Evolutionary conservation across 108 stramenopile genomes (phyloP).

Genomic region (Cylindrotheca fusiformis): DNA sequence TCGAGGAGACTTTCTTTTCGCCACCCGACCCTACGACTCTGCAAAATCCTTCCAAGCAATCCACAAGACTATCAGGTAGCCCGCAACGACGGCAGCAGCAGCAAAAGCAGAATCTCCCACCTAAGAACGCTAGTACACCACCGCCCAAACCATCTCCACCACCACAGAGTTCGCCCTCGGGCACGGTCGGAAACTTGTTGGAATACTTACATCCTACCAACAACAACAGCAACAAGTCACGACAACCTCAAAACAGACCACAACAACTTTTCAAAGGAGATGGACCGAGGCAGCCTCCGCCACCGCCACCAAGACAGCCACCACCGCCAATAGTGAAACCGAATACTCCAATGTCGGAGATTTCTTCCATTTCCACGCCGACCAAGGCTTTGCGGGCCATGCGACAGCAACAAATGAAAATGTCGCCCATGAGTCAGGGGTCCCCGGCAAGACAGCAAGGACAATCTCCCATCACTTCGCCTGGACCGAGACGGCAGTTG

Average conservation of each 20-base stretch:
- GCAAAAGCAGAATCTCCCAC: not conserved
- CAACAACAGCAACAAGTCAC: too few relatives aligned
- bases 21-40: too few relatives aligned
- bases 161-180: too few relatives aligned
- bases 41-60: not conserved
- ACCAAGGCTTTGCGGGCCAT: too few relatives aligned
- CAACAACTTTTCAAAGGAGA: too few relatives aligned
- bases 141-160: not conserved
- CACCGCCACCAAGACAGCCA: too few relatives aligned
- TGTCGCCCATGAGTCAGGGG: not conserved
- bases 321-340: too few relatives aligned
- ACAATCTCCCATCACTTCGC: not conserved
- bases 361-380: too few relatives aligned
- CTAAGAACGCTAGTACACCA: not conserved
- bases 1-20: not conserved
- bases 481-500: constrained; percentile 1
- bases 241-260: too few relatives aligned
- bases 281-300: too few relatives aligned
- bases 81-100: not conserved
- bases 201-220: not conserved
- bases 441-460: not conserved
- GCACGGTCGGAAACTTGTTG: not conserved
- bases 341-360: too few relatives aligned
- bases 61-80: not conserved
- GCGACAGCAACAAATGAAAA: too few relatives aligned